Conservation (phyloP, 1,284 basidiomycete genomes). For the Porodaedalea pini region DNA sequence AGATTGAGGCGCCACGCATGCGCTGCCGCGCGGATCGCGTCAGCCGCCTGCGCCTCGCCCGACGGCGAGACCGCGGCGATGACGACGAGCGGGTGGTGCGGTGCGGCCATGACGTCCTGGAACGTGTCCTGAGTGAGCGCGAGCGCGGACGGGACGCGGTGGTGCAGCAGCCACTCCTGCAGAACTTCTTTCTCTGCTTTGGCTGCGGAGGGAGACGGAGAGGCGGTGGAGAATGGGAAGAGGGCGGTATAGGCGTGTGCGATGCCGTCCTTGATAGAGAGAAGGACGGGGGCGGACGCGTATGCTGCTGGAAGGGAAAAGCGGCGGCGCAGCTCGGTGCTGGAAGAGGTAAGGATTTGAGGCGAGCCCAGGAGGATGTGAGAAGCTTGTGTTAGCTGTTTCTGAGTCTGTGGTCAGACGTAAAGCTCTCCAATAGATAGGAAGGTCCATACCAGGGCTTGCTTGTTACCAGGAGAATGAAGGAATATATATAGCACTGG, state of each 20-base stretch:
- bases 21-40: constrained; percentile 48
- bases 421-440: not conserved
- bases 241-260: constrained; percentile 37
- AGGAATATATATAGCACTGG: constrained; percentile 75
- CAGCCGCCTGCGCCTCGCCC: constrained; percentile 5
- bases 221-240: constrained; percentile 34
- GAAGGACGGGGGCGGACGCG: constrained; percentile 50
- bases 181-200: constrained; percentile 26
- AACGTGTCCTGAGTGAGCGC: constrained; percentile 76
- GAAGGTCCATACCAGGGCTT: constrained; percentile 39
- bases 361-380: constrained; percentile 67
- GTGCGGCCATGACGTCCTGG: constrained; percentile 77
- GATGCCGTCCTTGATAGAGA: constrained; percentile 76
- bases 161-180: constrained; percentile 53
- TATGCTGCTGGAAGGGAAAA: constrained; percentile 45
- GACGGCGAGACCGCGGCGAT: constrained; percentile 49
- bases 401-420: constrained; percentile 33
- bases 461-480: constrained; percentile 45
- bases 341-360: constrained; percentile 57
- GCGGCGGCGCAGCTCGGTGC: constrained; percentile 44
- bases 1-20: constrained; percentile 34
- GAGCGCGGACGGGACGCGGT: constrained; percentile 67
- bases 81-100: constrained; percentile 70
- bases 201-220: constrained; percentile 15
- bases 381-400: constrained; percentile 44